These are phyloP conservation scores for Amanita pseudoporphyria DNA, from an alignment of 768 basidiomycete genomes.

Conservation along the genomic window DNA sequence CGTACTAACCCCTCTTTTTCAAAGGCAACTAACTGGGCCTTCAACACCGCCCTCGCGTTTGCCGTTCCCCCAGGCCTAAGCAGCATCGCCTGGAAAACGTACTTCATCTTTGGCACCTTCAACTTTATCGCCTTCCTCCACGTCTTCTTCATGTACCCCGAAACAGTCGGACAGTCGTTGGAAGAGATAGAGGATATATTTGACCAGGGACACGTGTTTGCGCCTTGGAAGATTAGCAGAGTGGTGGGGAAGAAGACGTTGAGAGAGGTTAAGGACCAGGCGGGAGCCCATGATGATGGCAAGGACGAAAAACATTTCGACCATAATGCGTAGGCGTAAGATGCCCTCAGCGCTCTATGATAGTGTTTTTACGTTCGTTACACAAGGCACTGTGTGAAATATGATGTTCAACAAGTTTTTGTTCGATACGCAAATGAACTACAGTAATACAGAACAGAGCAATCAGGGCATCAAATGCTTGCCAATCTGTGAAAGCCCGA, in stretches of 20 bases:
- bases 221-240: constrained; percentile 52
- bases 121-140: constrained; percentile 66
- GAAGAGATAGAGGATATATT: constrained; percentile 80
- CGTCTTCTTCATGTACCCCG: constrained; percentile 73
- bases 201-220: constrained; percentile 54
- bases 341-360: too few relatives aligned
- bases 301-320: neutral
- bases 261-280: too few relatives aligned
- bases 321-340: too few relatives aligned
- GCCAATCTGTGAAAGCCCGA: too few relatives aligned
- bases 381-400: too few relatives aligned
- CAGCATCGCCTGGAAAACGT: constrained; percentile 63
- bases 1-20: too few relatives aligned
- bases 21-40: constrained; percentile 48
- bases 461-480: too few relatives aligned
- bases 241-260: neutral
- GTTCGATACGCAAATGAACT: too few relatives aligned
- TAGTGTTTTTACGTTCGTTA: too few relatives aligned
- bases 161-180: constrained; percentile 61
- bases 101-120: constrained; percentile 73
- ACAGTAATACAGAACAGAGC: too few relatives aligned
- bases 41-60: constrained; percentile 69
- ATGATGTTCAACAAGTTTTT: too few relatives aligned
- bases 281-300: neutral
- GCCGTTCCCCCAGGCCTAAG: constrained; percentile 65